These are phyloP conservation scores for Forsythia suspensa DNA, from an alignment of 257 asterid species.

Conservation along the genomic window DNA sequence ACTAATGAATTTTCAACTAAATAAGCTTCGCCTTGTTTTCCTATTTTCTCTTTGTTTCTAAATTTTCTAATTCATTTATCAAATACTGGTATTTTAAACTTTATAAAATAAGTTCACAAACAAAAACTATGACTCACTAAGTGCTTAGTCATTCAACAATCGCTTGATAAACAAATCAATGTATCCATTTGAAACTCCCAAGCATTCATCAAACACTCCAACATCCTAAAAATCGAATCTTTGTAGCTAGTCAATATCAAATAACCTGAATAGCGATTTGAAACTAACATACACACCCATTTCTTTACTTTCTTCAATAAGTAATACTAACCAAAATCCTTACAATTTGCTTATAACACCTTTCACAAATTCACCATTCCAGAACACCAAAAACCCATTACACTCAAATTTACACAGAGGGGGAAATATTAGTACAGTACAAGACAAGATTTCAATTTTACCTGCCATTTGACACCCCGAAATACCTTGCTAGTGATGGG, in stretches of 20 bases:
- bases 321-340: background rate
- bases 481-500: constrained; percentile 5
- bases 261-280: background rate
- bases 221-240: background rate
- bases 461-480: constrained; percentile 38
- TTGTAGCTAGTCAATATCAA: background rate
- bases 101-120: constrained; percentile 8
- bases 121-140: background rate
- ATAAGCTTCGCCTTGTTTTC: background rate
- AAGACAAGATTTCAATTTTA: background rate
- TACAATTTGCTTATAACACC: background rate
- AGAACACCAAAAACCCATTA: background rate
- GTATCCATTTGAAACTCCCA: background rate
- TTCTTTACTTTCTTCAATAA: constrained; percentile 7
- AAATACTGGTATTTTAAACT: background rate
- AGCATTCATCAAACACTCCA: background rate
- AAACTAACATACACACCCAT: constrained; percentile 2
- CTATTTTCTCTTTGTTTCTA: background rate
- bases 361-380: background rate
- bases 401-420: background rate
- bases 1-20: background rate
- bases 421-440: background rate
- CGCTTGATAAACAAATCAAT: background rate
- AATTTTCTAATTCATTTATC: constrained; percentile 6
- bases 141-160: background rate